A percentile compares a stretch with the other conserved stretches of the same genome.
Conservation (phyloP, 2,329 filamentous ascomycete species). For the Stagonosporopsis vannaccii region DNA sequence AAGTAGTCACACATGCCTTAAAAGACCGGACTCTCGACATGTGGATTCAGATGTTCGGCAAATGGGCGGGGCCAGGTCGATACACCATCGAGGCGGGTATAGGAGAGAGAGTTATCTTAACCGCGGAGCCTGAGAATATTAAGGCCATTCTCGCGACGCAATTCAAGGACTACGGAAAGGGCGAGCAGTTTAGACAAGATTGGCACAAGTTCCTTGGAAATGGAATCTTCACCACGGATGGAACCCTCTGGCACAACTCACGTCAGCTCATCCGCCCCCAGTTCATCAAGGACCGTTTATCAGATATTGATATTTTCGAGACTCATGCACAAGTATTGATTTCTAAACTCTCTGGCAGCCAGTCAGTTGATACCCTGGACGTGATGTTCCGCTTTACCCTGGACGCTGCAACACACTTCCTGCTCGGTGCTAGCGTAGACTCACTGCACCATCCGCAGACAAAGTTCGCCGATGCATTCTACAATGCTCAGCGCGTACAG, state of each 20-base stretch:
- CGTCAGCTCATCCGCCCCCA: constrained; percentile 85
- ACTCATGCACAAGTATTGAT: constrained; percentile 78
- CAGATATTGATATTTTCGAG: constrained; percentile 83
- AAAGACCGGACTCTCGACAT: constrained; percentile 65
- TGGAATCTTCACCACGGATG: constrained; percentile 76
- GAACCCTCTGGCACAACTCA: constrained; percentile 77
- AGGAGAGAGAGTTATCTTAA: constrained; percentile 72
- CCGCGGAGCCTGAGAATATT: constrained; percentile 86
- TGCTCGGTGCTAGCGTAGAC: constrained; percentile 78
- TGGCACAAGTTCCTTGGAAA: constrained; percentile 80
- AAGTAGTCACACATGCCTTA: constrained; percentile 61
- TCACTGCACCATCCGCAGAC: constrained; percentile 64
- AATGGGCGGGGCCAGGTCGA: constrained; percentile 44
- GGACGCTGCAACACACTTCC: constrained; percentile 85
- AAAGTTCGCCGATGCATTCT: constrained; percentile 82
- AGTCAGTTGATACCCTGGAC: constrained; percentile 73
- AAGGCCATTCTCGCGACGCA: constrained; percentile 89
- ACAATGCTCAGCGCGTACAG: constrained; percentile 78
- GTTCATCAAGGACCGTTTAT: constrained; percentile 84
- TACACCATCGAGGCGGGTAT: constrained; percentile 69
- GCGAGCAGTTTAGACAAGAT: constrained; percentile 73
- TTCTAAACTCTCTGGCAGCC: constrained; percentile 62
- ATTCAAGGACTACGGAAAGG: constrained; percentile 86
- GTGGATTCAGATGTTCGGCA: constrained; percentile 65
- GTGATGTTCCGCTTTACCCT: constrained; percentile 81